phyloP scores from a whole-genome alignment of 768 basidiomycete genomes.

The Trichaptum fuscoviolaceum region DNA sequence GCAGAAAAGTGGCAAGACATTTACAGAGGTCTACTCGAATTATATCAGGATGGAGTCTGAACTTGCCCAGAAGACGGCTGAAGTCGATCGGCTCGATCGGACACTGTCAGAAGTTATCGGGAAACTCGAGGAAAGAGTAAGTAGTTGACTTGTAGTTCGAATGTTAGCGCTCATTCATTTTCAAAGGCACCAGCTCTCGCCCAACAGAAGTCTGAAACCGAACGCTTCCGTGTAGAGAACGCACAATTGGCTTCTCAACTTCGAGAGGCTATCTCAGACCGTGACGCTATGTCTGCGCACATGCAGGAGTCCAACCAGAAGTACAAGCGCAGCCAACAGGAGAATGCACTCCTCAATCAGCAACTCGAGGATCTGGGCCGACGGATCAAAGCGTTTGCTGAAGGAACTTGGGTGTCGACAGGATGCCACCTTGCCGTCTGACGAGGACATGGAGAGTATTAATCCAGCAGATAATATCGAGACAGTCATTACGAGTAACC shows the following conservation, averaged over 20 bases:
- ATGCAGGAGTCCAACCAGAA: constrained; percentile 63
- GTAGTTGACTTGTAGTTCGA: constrained; percentile 18
- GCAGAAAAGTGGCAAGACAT: constrained; percentile 81
- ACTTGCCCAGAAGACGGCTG: constrained; percentile 67
- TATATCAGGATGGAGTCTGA: constrained; percentile 85
- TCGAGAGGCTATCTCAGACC: constrained; percentile 64
- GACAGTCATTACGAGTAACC: constrained; percentile 79
- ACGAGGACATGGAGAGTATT: constrained; percentile 48
- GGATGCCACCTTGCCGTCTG: constrained; percentile 74
- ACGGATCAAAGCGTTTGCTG: constrained; percentile 75
- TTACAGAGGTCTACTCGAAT: constrained; percentile 92
- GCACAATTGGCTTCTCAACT: constrained; percentile 78
- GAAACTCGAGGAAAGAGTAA: constrained; percentile 87
- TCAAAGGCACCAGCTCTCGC: constrained; percentile 81
- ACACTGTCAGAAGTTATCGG: constrained; percentile 74
- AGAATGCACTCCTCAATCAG: constrained; percentile 63
- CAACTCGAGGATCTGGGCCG: constrained; percentile 80
- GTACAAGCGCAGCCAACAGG: constrained; percentile 47
- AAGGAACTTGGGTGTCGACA: constrained; percentile 78
- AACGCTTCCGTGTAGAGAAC: constrained; percentile 75
- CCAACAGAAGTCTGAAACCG: constrained; percentile 87
- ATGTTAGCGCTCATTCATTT: constrained; percentile 4
- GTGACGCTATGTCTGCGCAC: constrained; percentile 54
- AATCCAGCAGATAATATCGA: constrained; percentile 59
- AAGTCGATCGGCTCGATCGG: constrained; percentile 81